Base-by-base conservation (phyloP, 106 monocot genomes). In the Dendrobium chrysotoxum region DNA sequence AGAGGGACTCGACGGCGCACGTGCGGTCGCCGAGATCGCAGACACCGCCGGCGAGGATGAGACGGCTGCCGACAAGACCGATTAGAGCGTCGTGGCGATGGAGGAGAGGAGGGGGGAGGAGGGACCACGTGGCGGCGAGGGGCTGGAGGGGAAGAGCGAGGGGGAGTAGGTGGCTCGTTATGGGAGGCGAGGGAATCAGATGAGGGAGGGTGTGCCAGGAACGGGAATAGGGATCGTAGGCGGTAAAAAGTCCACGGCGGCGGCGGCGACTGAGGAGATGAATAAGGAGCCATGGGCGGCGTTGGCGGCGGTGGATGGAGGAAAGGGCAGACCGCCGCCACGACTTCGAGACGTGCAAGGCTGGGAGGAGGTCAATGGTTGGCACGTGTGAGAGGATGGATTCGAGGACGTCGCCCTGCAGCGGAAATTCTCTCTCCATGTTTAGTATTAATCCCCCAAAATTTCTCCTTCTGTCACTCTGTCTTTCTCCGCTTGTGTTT, bases 61-160 rank as follows among this genome's bases (percentile, higher is more conserved):
- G 3, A 76, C 28, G 61, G 38, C n/a, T 25, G 9, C 88, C 90
- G 1, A 88, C 84, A 10, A 75, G 67, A 7, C 86, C 86, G 21
- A 93, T 82, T 40, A 88, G 83, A 18, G 92, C 86, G 80, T 93
- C 92, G 42, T 10, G 1, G 28, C 92, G 84, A 76, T 86, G 85
- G 30, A 85, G 53, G 42, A 65, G 76, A 0, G 84, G 84, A 20
- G 86, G 76, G 20, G 57, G 75, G 2, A 77, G 15, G 39, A 42
- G 50, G 76, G 26, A 23, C 84, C 87, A 81, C 53, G 45, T 70
- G 55, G 75, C 21, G 57, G 85, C 84, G 78, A 82, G 79, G 39
- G 68, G 31, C 75, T 76, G 81, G 79, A 28, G 72, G 79, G 53
- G 68, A 81, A 79, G 6, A 4, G 35, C 35, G 85, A 79, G 30